These are phyloP conservation scores for Ascochyta fabae DNA, from an alignment of 2,329 filamentous ascomycete genomes.

Conservation along the genomic window DNA sequence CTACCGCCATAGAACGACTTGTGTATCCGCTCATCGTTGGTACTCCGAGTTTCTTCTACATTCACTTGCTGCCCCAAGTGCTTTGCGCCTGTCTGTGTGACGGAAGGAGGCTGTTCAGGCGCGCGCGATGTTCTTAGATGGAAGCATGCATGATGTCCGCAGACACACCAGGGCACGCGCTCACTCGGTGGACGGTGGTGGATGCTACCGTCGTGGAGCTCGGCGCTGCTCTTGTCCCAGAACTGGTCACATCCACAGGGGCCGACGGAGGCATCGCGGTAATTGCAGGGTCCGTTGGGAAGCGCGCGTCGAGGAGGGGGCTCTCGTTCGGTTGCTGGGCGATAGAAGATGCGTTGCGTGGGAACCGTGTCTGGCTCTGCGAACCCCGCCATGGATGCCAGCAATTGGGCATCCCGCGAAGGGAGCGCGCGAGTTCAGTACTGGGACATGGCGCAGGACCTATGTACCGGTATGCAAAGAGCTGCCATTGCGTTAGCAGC, in stretches of 20 bases:
- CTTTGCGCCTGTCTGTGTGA: slow-evolving; percentile 17
- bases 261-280: slow-evolving; percentile 55
- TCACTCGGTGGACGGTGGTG: slow-evolving; percentile 34
- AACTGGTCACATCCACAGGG: slow-evolving; percentile 63
- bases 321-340: slow-evolving; percentile 22
- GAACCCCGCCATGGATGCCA: slow-evolving; percentile 47
- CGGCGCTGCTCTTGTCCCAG: slow-evolving; percentile 51
- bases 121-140: slow-evolving; percentile 49
- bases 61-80: slow-evolving; percentile 17
- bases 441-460: slow-evolving; percentile 35
- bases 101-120: slow-evolving; percentile 20
- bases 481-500: slow-evolving; percentile 37
- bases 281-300: slow-evolving; percentile 61
- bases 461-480: slow-evolving; percentile 6
- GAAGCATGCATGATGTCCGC: slow-evolving; percentile 65
- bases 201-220: slow-evolving; percentile 39
- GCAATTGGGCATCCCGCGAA: slow-evolving; percentile 41
- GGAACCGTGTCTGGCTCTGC: slow-evolving; percentile 32
- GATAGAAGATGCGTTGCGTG: slow-evolving; percentile 23
- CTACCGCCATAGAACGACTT: slow-evolving; percentile 18
- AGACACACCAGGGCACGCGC: slow-evolving; percentile 57
- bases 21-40: slow-evolving; percentile 17
- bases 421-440: slow-evolving; percentile 36
- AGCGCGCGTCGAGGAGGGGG: slow-evolving; percentile 43
- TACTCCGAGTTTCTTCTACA: slow-evolving; percentile 17